Percentiles rank a stretch among this genome's conserved stretches.
phyloP scores from a whole-genome alignment of 805 yeast genomes.

The Saturnispora hagleri region DNA sequence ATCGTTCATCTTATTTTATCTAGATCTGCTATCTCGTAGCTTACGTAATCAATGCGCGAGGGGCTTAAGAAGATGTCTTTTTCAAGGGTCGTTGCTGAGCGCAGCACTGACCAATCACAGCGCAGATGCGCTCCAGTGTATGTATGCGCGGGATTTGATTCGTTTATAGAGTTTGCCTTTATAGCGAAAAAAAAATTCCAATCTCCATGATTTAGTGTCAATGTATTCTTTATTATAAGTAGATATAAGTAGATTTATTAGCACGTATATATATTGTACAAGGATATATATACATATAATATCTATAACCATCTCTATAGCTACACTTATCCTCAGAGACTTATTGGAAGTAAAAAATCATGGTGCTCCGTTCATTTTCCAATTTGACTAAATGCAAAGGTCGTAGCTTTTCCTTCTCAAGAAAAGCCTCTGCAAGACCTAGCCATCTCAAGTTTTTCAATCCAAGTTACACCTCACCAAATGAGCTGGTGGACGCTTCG shows the following conservation, averaged over 20 bases:
- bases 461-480: constrained; percentile 27
- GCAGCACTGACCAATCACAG: neutral
- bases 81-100: neutral
- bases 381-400: constrained; percentile 20
- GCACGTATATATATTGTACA: neutral
- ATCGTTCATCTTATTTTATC: too few relatives aligned
- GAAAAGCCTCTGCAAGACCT: constrained; percentile 11
- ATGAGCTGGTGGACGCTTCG: constrained; percentile 23
- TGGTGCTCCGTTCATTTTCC: constrained; percentile 26
- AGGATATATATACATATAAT: neutral
- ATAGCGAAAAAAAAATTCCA: neutral
- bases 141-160: neutral
- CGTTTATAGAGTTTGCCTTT: neutral
- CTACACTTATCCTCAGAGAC: too few relatives aligned
- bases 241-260: neutral
- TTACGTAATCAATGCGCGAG: neutral
- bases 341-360: neutral
- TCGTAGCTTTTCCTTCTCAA: constrained; percentile 14
- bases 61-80: neutral
- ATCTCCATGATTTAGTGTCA: neutral
- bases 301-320: neutral
- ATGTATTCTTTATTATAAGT: neutral
- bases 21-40: neutral
- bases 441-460: constrained; percentile 20
- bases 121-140: neutral